Percentiles rank a stretch among this genome's conserved stretches.
Conservation (phyloP, 129 eudicot species). For the Saussurea involucrata region DNA sequence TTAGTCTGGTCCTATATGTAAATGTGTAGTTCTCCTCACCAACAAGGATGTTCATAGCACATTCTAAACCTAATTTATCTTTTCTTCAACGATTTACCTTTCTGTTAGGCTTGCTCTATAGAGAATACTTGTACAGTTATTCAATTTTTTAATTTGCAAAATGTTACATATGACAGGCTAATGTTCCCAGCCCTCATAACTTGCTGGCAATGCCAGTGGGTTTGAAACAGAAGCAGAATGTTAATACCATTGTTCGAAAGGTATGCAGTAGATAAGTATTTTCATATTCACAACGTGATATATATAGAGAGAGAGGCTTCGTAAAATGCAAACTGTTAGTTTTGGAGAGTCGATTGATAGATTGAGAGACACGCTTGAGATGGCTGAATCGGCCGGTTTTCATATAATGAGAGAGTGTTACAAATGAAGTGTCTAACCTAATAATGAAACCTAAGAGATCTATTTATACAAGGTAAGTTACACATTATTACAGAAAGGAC, state of each 20-base stretch:
- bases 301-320: neutral
- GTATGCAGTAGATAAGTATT: slow-evolving; percentile 25
- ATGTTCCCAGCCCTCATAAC: slow-evolving; percentile 41
- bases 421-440: too few relatives aligned
- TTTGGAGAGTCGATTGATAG: too few relatives aligned
- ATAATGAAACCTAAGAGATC: too few relatives aligned
- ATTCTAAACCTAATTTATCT: neutral
- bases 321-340: too few relatives aligned
- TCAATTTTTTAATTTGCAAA: neutral
- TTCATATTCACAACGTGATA: neutral
- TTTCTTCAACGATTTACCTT: neutral
- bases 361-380: too few relatives aligned
- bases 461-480: too few relatives aligned
- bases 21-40: neutral
- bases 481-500: too few relatives aligned
- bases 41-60: neutral
- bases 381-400: too few relatives aligned
- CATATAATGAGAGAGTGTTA: too few relatives aligned
- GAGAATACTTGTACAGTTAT: neutral
- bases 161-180: slow-evolving; percentile 33
- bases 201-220: slow-evolving; percentile 91
- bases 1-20: neutral
- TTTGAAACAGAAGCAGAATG: slow-evolving; percentile 67
- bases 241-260: slow-evolving; percentile 68
- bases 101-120: neutral